Base-by-base conservation (phyloP, 2,329 filamentous ascomycete genomes). In the Acrocalymma vagum region DNA sequence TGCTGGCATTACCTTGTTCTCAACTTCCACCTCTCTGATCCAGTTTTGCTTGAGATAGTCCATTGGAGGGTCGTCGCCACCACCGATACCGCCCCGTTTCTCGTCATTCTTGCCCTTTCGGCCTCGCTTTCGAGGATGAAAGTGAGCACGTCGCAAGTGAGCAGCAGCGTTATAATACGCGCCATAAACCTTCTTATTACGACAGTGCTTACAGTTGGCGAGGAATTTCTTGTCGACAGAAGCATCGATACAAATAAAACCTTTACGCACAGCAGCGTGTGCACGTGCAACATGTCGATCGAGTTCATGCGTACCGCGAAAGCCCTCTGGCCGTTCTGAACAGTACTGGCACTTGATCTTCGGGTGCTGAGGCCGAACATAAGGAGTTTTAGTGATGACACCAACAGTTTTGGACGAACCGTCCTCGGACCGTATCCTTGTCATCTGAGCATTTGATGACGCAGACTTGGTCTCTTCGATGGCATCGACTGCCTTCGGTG, bases 111-210 rank as follows among this genome's bases (percentile, higher is more conserved):
- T 82, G 30, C 78, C 77, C 55, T 74, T 74, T 32, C 80, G 72
- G 7, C 81, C 82, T 15, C 80, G 74, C 63, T 82, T 80, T 53
- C 80, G 78, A 2, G 82, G 86, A 62, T 87, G 88, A 77, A 96
- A 97, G 67, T 97, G 93, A 0, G 87, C 87, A 33, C 93, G 85
- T 27, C 92, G 82, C 7, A 97, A 79, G 65, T 97, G 93, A 0
- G 91, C 93, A 0, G 91, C 91, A 1, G 92, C 93, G 60, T 97
- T 97, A 73, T 97, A 96, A 72, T 96, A 94, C 11, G 88, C 89
- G 3, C 88, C 88, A 58, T 97, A 97, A 43, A 82, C 80, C 75
- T 96, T 96, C 39, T 80, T 74, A 29, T 80, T 79, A 32, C 79
- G 80, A 69, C 93, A 97, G 31, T 88, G 82, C 70, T 95, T 95